Base-by-base conservation (phyloP, 176 grass and related monocot genomes). In the Phoenix roebelenii region DNA sequence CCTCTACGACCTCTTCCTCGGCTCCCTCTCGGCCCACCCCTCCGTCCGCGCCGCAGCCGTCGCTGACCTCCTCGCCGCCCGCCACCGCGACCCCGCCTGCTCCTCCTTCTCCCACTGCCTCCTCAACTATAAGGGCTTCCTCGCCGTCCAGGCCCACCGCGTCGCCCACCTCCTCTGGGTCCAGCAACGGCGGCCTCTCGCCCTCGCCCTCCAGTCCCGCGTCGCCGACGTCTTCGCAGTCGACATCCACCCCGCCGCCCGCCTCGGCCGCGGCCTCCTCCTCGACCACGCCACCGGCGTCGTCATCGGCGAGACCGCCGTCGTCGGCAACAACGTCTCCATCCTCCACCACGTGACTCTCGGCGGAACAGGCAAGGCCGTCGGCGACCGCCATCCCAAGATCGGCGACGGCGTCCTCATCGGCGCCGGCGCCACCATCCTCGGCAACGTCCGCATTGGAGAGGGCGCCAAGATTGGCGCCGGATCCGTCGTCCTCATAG, bases 341-440 rank as follows among this genome's bases (percentile, higher is more conserved):
- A 87, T 96, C 68, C 91, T 96, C 49, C 91, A 96, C 72, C 91
- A 96, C 68, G 91, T 96, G 9, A 96, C 91, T 30, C 91, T 96
- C 9, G 91, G 86, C 3, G 91, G 91, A n/a, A 96, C 91, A 0
- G 91, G 91, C n/a, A 96, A 96, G 77, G 91, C 75, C 20, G 74
- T 96, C 5, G 91, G 91, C 12, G 91, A 96, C 78, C 77, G 91
- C 15, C 91, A 96, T 50, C 91, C 91, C 57, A 96, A 96, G 72
- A 90, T 96, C 32, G 83, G 61, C 0, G 86, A 96, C 39, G 91
- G 91, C 15, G 86, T 96, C 18, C 76, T 90, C 57, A 96, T 96
- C 51, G 91, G 91, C 23, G 91, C 91, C 18, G 91, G 91, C 3
- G 91, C 91, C 0, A 96, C 91, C 16, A 87, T 96, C 12, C 87